Evolutionary conservation across 345 rosid species (phyloP).

Genomic region (Turritis glabra): DNA sequence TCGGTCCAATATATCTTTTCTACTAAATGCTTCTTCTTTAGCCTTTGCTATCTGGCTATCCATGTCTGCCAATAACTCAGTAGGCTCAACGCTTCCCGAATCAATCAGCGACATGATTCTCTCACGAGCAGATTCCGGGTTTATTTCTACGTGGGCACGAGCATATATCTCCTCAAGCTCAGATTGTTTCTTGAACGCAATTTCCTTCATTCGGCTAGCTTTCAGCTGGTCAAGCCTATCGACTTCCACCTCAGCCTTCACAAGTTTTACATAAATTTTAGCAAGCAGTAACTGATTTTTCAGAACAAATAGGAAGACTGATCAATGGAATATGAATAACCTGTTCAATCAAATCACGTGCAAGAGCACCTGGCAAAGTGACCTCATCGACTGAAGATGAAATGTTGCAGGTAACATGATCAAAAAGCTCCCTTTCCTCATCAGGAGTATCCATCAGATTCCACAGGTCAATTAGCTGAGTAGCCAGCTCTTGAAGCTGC

Average conservation of each 20-base stretch:
- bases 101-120: conserved; percentile 81
- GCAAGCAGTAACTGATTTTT: conserved; percentile 27
- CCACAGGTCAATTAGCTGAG: conserved; percentile 90
- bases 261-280: conserved; percentile 1
- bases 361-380: conserved; percentile 82
- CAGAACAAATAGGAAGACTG: background rate
- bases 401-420: conserved; percentile 86
- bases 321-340: conserved; percentile 39
- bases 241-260: conserved; percentile 92
- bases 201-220: conserved; percentile 96
- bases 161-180: conserved; percentile 95
- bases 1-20: conserved; percentile 93
- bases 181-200: conserved; percentile 86
- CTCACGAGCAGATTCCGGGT: conserved; percentile 83
- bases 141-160: conserved; percentile 77
- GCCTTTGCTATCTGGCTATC: conserved; percentile 88
- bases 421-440: conserved; percentile 83
- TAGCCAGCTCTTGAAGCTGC: conserved; percentile 96
- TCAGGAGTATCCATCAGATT: conserved; percentile 93
- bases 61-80: conserved; percentile 91
- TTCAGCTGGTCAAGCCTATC: conserved; percentile 94
- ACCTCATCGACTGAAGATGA: conserved; percentile 90
- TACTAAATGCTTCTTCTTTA: conserved; percentile 85
- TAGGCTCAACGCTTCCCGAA: conserved; percentile 88
- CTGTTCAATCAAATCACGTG: conserved; percentile 91